Conservation (phyloP, 306 rosid genomes). For the Lablab purpureus region DNA sequence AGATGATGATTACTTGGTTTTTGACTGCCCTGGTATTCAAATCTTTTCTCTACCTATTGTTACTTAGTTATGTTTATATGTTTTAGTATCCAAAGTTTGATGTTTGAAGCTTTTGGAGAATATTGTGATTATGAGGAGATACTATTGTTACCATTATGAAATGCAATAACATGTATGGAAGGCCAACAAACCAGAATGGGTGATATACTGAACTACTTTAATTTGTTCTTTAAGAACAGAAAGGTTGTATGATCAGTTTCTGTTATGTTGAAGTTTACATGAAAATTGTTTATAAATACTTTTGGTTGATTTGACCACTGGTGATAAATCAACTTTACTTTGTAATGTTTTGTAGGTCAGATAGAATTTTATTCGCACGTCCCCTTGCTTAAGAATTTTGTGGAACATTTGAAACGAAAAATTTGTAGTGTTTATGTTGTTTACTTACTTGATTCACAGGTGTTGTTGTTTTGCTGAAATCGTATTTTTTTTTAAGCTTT, state of each 20-base stretch:
- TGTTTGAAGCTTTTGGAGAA: not conserved
- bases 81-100: not conserved
- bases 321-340: constrained; percentile 15
- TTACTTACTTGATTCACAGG: constrained; percentile 96
- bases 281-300: constrained; percentile 4
- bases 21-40: constrained; percentile 92
- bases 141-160: not conserved
- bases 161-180: constrained; percentile 2
- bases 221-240: not conserved
- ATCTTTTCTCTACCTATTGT: constrained; percentile 15
- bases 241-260: constrained; percentile 2
- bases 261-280: not conserved
- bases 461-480: constrained; percentile 37
- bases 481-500: constrained; percentile 18
- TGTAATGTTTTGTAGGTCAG: constrained; percentile 70
- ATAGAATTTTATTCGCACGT: constrained; percentile 95
- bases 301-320: constrained; percentile 19
- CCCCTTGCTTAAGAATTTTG: constrained; percentile 80
- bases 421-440: constrained; percentile 86
- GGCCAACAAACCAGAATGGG: constrained; percentile 22
- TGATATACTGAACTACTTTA: not conserved
- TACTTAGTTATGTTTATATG: not conserved
- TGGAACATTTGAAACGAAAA: constrained; percentile 83
- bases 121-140: constrained; percentile 14
- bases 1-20: constrained; percentile 88